Evolutionary conservation across 1,284 basidiomycete genomes (phyloP).

Genomic region (Moniliophthora roreri): DNA sequence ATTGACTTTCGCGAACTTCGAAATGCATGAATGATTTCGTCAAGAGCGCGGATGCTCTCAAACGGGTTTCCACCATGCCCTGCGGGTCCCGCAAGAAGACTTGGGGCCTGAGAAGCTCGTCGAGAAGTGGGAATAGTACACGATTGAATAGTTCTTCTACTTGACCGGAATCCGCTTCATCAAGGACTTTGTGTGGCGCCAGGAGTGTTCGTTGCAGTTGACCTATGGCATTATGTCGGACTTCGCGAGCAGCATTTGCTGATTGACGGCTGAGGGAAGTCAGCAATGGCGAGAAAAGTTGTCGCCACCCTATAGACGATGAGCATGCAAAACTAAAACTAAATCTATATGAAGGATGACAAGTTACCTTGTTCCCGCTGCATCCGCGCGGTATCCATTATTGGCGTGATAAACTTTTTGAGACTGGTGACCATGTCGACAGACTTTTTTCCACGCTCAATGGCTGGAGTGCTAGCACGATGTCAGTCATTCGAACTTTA

Average conservation of each 20-base stretch:
- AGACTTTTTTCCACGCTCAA: constrained; percentile 81
- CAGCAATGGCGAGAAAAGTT: constrained; percentile 80
- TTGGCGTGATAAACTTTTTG: constrained; percentile 58
- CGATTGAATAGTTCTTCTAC: constrained; percentile 86
- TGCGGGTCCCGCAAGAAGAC: constrained; percentile 78
- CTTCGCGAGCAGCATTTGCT: constrained; percentile 80
- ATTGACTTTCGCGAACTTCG: constrained; percentile 71
- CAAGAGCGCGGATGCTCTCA: constrained; percentile 84
- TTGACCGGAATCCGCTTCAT: constrained; percentile 56
- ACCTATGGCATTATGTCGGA: constrained; percentile 82
- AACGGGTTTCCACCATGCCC: constrained; percentile 88
- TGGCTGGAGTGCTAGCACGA: constrained; percentile 60
- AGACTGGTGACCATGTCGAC: constrained; percentile 80
- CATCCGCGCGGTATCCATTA: constrained; percentile 50
- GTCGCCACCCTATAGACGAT: constrained; percentile 69
- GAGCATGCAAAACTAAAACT: not conserved
- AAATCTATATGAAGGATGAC: not conserved
- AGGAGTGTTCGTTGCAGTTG: constrained; percentile 89
- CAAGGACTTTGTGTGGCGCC: constrained; percentile 69
- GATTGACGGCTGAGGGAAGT: constrained; percentile 83
- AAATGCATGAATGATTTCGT: constrained; percentile 97
- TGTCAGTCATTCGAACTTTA: constrained; percentile 11
- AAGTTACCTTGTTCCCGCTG: constrained; percentile 49
- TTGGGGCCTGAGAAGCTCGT: constrained; percentile 88
- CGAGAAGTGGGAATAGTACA: constrained; percentile 90